Conservation (phyloP, 208 protist genomes). For the Leishmania gerbilli region DNA sequence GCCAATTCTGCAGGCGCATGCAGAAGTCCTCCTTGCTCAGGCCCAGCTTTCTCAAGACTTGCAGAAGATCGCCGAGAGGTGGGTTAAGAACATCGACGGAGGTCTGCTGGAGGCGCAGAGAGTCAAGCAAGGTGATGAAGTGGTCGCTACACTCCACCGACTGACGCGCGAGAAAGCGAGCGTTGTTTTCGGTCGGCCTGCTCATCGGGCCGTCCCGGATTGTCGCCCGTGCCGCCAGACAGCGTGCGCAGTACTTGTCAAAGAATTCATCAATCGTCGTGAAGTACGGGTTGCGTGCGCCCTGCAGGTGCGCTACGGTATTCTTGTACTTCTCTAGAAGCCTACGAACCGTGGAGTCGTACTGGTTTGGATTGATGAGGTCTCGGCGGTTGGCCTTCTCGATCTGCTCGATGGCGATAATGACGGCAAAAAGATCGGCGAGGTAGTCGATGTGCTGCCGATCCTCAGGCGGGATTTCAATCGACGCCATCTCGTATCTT, state of each 20-base stretch:
- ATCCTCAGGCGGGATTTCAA: conserved; percentile 59
- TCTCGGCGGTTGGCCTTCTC: conserved; percentile 95
- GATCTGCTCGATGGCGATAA: conserved; percentile 93
- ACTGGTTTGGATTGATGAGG: conserved; percentile 88
- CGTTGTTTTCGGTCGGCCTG: conserved; percentile 43
- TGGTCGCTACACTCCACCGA: conserved; percentile 90
- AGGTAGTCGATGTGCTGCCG: conserved; percentile 93
- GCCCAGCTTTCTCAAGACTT: conserved; percentile 51
- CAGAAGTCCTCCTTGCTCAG: conserved; percentile 60
- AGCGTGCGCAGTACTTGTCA: conserved; percentile 84
- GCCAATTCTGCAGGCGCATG: conserved; percentile 66
- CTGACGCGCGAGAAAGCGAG: conserved; percentile 56
- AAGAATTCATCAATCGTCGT: conserved; percentile 92
- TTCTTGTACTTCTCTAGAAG: conserved; percentile 96
- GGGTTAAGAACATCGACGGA: conserved; percentile 93
- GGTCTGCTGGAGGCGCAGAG: conserved; percentile 87
- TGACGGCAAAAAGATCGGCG: conserved; percentile 94
- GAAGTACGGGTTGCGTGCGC: conserved; percentile 72
- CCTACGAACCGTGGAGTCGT: conserved; percentile 77
- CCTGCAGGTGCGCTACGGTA: conserved; percentile 73
- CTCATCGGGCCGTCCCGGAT: conserved; percentile 64
- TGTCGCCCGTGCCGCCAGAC: conserved; percentile 56
- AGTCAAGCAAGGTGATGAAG: conserved; percentile 95
- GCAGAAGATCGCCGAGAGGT: conserved; percentile 87
- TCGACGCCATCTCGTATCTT: conserved; percentile 14